phyloP scores from a whole-genome alignment of 2,329 filamentous ascomycete genomes.

The Arthrobotrys sinensis region DNA sequence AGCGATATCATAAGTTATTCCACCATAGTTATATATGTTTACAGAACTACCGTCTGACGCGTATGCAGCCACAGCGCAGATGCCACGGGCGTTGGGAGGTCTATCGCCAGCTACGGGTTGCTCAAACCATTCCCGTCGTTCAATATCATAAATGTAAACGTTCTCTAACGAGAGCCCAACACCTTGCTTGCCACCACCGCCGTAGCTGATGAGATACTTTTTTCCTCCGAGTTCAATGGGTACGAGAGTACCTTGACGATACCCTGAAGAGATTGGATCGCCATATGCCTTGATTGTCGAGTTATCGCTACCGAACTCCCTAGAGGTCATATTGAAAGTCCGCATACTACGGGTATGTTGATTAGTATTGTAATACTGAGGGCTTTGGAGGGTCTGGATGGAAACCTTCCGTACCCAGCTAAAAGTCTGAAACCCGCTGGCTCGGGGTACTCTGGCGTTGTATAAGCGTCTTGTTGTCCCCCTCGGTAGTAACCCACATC shows the following conservation, averaged over 20 bases:
- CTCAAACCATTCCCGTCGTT: constrained; percentile 36
- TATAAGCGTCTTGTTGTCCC: constrained; percentile 43
- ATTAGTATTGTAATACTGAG: background rate
- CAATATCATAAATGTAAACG: constrained; percentile 51
- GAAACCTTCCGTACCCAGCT: constrained; percentile 37
- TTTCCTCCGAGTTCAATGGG: constrained; percentile 42
- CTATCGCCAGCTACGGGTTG: constrained; percentile 40
- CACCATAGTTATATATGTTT: constrained; percentile 57
- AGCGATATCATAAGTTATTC: constrained; percentile 31
- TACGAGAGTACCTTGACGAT: constrained; percentile 49
- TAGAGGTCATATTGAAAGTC: constrained; percentile 51
- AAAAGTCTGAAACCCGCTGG: constrained; percentile 33
- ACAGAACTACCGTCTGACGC: constrained; percentile 45
- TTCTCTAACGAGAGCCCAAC: constrained; percentile 31
- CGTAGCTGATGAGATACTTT: constrained; percentile 56
- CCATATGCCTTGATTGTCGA: constrained; percentile 30
- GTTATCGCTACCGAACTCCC: constrained; percentile 32
- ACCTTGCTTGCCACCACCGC: constrained; percentile 42
- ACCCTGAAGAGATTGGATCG: constrained; percentile 35
- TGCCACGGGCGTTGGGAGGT: constrained; percentile 38
- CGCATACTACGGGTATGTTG: constrained; percentile 30
- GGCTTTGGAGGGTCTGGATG: background rate
- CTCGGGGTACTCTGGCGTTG: constrained; percentile 48
- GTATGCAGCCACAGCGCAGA: constrained; percentile 47
- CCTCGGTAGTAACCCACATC: constrained; percentile 52